Evolutionary conservation across 2,329 filamentous ascomycete genomes (phyloP).

Genomic region (Pestalotiopsis sp.): DNA sequence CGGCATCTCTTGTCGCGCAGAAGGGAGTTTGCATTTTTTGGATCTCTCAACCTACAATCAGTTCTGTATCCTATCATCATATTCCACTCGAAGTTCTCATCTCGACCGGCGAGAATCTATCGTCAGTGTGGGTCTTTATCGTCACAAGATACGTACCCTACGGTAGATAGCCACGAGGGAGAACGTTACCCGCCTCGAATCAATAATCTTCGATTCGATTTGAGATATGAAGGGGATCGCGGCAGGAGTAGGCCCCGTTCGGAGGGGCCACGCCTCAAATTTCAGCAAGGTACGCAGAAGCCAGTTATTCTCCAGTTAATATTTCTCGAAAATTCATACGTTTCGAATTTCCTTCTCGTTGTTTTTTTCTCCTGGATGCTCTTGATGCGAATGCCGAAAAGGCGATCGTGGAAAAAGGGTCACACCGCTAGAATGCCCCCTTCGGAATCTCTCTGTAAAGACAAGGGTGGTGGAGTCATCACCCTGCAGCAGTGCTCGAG

Average conservation of each 20-base stretch:
- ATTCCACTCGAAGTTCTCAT: background rate
- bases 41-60: background rate
- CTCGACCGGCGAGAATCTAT: background rate
- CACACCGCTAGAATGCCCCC: background rate
- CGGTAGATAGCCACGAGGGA: background rate
- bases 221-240: slow-evolving; percentile 36
- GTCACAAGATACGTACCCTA: background rate
- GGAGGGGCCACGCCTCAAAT: slow-evolving; percentile 42
- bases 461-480: background rate
- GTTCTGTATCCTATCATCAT: background rate
- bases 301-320: background rate
- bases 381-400: background rate
- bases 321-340: background rate
- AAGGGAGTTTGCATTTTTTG: background rate
- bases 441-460: background rate
- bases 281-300: slow-evolving; percentile 33
- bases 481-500: background rate
- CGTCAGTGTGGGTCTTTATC: background rate
- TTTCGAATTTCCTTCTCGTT: background rate
- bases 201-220: background rate
- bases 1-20: background rate
- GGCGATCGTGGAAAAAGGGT: background rate
- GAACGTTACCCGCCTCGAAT: background rate
- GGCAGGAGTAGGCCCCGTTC: slow-evolving; percentile 33
- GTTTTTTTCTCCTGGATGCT: background rate